Evolutionary conservation across 2,329 filamentous ascomycete genomes (phyloP), one percentile per base, ranked within the genome.

Genomic region (Aspergillus unguis): DNA sequence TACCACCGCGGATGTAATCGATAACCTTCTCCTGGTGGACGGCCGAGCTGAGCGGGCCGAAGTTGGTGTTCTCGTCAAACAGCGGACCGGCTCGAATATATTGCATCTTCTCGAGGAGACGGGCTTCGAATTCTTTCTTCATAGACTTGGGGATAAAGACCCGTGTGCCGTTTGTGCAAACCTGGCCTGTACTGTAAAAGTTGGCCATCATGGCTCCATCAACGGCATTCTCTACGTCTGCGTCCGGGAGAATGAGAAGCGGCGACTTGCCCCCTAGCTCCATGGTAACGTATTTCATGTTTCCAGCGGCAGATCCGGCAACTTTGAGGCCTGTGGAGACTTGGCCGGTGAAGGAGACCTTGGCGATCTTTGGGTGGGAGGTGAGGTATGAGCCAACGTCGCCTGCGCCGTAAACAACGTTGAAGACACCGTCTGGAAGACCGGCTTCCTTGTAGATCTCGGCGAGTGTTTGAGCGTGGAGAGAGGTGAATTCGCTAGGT

Each of bases 141-240:
- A 90, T 79, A 35, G 73, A 67, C 32, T 78, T 74, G 0, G 87
- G 90, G 2, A 96, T 80, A 68, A 95, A 95, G 32, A 95, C 90
- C 8, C 91, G 81, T 1, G 91, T 95, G 45, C 91, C 91, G 69
- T 95, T 95, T 46, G 91, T 95, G 80, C 91, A 96, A 46, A 95
- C 90, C 72, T 96, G 91, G 29, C 91, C 91, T 0, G 88, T 88
- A 60, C 87, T 91, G 78, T 88, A 95, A 75, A 95, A 95, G 72
- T 95, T 95, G 62, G 90, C 91, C 79, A 95, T 90, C 87, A 95
- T 92, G 58, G 90, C 90, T 29, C 89, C 87, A 64, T 95, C 86
- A 32, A 90, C 91, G n/a, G 91, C 91, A 63, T 84, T 83, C 42
- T 89, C 85, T 23, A 92, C 71, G 47, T 90, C 83, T 11, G 87